Conservation (phyloP, 495 filamentous ascomycete genomes). For the Thermothielavioides terrestris region DNA sequence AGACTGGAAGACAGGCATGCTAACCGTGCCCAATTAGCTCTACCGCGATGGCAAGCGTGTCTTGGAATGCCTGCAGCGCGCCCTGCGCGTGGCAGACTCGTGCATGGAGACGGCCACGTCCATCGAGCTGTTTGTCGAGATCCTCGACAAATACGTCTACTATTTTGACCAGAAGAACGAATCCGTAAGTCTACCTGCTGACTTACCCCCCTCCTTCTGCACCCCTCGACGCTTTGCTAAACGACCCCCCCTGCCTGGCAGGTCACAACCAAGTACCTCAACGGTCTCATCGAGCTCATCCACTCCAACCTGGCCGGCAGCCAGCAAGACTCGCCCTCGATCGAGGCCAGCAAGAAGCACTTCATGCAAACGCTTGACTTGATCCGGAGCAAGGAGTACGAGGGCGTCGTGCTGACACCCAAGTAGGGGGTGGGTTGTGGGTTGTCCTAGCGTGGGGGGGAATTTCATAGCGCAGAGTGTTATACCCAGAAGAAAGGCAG, state of each 20-base stretch:
- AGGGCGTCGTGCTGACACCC: constrained; percentile 73
- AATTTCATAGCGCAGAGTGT: no score
- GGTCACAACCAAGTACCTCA: constrained; percentile 96
- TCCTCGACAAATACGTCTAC: constrained; percentile 95
- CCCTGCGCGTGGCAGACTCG: constrained; percentile 90
- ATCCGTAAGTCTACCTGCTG: constrained; percentile 74
- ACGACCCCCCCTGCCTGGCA: constrained; percentile 28
- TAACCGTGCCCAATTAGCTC: constrained; percentile 47
- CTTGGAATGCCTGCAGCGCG: constrained; percentile 90
- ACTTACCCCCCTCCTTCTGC: no score
- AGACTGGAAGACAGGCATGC: constrained; percentile 4
- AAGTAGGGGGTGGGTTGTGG: constrained; percentile 38
- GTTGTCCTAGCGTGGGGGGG: no score
- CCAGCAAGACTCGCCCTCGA: constrained; percentile 66
- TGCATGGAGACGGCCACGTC: constrained; percentile 99
- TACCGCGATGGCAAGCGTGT: constrained; percentile 97
- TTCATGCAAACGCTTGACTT: constrained; percentile 92
- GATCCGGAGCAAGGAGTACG: constrained; percentile 82
- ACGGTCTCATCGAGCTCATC: constrained; percentile 95
- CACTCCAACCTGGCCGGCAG: constrained; percentile 81
- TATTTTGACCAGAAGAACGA: constrained; percentile 99
- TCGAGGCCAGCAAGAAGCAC: constrained; percentile 82
- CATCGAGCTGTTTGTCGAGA: constrained; percentile 96
- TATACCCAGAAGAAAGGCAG: no score
- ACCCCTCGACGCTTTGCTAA: background rate